Evolutionary conservation across 257 asterid species (phyloP), one percentile per base, ranked within the genome.

Genomic region (Buddleja alternifolia): DNA sequence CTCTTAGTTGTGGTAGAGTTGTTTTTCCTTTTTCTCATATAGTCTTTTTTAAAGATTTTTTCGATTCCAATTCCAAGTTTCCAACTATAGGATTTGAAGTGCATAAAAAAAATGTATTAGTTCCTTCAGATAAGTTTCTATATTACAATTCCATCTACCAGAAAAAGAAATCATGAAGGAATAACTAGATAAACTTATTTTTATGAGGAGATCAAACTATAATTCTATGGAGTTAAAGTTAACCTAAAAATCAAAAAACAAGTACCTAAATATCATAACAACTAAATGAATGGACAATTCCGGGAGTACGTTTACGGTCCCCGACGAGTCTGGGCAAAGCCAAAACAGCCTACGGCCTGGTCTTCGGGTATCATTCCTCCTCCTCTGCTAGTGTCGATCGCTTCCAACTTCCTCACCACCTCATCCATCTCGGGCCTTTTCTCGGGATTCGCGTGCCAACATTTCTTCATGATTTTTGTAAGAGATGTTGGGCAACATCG

Each of bases 331-430:
- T 95, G 90, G 36, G 83, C 85, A 47, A 91, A 86, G 84, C 97
- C 88, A 71, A 91, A 86, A 70, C 93, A 91, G 10, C 93, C 86
- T 2, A 78, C 72, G 0, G 82, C 88, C 53, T 86, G 87, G 66
- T 89, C 96, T 57, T 89, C 96, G 2, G 97, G 92, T 70, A 92
- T 82, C 97, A 92, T 92, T 4, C 97, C 96, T 44, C 97, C 97
- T 51, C 97, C 95, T 70, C 83, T 92, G 88, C 92, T 89, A 8
- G 96, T 92, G 72, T 92, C 96, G 36, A 92, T 71, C 0, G 90
- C 95, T 66, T 92, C 96, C 75, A 92, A 77, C 79, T 83, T 15
- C 73, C 73, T 82, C 69, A 87, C 96, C 0, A 92, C 98, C 68
- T 87, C 96, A 37, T 92, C 96, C 98, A 92, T 92, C 8, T 87